Evolutionary conservation across 116 monocot species (phyloP).

Genomic region (Posidonia oceanica): DNA sequence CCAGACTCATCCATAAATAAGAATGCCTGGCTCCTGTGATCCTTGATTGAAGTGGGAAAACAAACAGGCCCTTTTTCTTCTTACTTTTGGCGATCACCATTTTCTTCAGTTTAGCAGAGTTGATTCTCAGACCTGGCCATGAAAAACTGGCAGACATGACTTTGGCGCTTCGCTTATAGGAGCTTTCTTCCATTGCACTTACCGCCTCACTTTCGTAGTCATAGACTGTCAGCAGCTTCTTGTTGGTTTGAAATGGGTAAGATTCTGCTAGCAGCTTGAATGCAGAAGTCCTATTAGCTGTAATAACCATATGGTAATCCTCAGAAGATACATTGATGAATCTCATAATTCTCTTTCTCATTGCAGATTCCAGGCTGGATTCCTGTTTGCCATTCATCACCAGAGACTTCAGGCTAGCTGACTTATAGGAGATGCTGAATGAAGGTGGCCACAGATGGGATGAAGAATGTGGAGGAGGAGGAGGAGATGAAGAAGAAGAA

Average conservation of each 20-base stretch:
- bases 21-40: slow-evolving; percentile 58
- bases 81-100: slow-evolving; percentile 43
- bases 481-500: slow-evolving; percentile 2
- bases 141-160: slow-evolving; percentile 46
- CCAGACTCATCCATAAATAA: slow-evolving; percentile 69
- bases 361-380: slow-evolving; percentile 61
- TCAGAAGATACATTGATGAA: slow-evolving; percentile 77
- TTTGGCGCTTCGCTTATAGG: slow-evolving; percentile 65
- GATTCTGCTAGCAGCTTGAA: slow-evolving; percentile 80
- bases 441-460: slow-evolving; percentile 45
- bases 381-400: slow-evolving; percentile 68
- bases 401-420: slow-evolving; percentile 76
- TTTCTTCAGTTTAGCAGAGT: slow-evolving; percentile 52
- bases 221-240: slow-evolving; percentile 87
- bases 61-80: slow-evolving; percentile 50
- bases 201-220: slow-evolving; percentile 96
- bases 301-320: slow-evolving; percentile 87
- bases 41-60: slow-evolving; percentile 65
- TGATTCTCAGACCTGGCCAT: slow-evolving; percentile 74
- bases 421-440: slow-evolving; percentile 66
- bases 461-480: slow-evolving; percentile 7
- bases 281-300: slow-evolving; percentile 62
- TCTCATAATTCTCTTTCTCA: slow-evolving; percentile 77
- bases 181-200: slow-evolving; percentile 71
- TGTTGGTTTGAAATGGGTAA: slow-evolving; percentile 93